Conservation (phyloP, 495 filamentous ascomycete species). For the Talaromyces stipitatus region DNA sequence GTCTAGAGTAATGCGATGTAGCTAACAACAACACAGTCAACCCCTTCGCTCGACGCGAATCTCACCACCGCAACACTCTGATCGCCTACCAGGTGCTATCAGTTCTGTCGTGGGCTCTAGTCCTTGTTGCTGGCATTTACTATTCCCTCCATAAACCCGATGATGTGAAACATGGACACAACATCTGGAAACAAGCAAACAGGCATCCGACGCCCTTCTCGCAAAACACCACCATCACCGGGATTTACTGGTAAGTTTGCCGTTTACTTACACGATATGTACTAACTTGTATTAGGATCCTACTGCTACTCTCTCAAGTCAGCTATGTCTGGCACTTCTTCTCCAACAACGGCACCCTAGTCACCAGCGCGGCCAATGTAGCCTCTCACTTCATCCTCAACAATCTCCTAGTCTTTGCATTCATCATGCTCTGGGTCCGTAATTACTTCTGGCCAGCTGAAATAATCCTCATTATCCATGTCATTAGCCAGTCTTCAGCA, state of each 20-base stretch:
- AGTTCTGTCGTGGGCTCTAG: conserved; percentile 61
- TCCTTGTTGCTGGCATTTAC: conserved; percentile 59
- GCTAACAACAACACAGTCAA: conserved; percentile 39
- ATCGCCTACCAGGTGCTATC: conserved; percentile 60
- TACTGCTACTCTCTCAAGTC: conserved; percentile 66
- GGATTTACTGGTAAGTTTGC: conserved; percentile 76
- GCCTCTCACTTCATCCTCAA: conserved; percentile 78
- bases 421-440: conserved; percentile 75
- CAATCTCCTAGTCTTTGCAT: conserved; percentile 72
- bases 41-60: conserved; percentile 59
- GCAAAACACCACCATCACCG: conserved; percentile 59
- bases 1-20: not conserved
- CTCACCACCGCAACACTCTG: conserved; percentile 43
- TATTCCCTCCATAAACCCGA: conserved; percentile 57
- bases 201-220: conserved; percentile 64
- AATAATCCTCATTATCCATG: conserved; percentile 68
- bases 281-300: conserved; percentile 53
- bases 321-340: conserved; percentile 73
- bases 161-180: conserved; percentile 47
- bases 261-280: too few species aligned
- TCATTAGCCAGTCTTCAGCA: conserved; percentile 64
- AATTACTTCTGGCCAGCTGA: conserved; percentile 64
- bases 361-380: conserved; percentile 65
- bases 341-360: conserved; percentile 47
- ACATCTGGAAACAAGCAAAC: conserved; percentile 64